Evolutionary conservation across 768 basidiomycete genomes (phyloP).

Genomic region (Tephrocybe sp.): DNA sequence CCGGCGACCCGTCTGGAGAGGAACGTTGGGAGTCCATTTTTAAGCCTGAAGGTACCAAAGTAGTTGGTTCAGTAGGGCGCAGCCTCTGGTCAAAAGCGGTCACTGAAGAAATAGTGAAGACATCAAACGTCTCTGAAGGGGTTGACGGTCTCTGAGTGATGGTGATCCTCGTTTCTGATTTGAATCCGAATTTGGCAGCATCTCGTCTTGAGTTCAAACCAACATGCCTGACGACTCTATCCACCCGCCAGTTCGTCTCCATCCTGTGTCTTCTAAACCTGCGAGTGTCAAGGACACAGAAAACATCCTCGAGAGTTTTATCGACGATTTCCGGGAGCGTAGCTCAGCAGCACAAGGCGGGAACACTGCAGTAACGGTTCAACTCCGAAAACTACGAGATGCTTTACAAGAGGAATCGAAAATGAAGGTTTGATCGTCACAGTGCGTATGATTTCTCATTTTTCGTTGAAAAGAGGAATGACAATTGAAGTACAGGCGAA

Average conservation of each 20-base stretch:
- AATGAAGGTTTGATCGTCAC: constrained; percentile 18
- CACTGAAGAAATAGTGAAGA: too few species aligned
- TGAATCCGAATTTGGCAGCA: too few species aligned
- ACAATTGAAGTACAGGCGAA: neutral
- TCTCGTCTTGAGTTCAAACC: neutral
- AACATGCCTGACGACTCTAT: constrained; percentile 46
- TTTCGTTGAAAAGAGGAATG: neutral
- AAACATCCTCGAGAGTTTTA: constrained; percentile 42
- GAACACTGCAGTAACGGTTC: constrained; percentile 56
- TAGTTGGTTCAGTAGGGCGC: constrained; percentile 21
- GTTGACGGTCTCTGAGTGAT: neutral
- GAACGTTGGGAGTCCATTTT: constrained; percentile 16
- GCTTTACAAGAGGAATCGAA: constrained; percentile 53
- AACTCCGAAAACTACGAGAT: constrained; percentile 54
- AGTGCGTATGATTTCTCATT: neutral
- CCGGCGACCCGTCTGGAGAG: constrained; percentile 40
- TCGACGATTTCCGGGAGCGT: constrained; percentile 48
- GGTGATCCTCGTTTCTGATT: neutral
- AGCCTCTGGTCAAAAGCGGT: constrained; percentile 20
- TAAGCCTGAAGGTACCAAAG: neutral
- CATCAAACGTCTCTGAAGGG: too few species aligned
- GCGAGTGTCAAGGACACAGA: constrained; percentile 42
- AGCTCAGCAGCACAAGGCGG: constrained; percentile 48
- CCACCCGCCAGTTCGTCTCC: constrained; percentile 48
- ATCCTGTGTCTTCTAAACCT: constrained; percentile 31